These are phyloP conservation scores for Nakaseomyces delphensis DNA, from an alignment of 1,139 yeast species.

Conservation along the genomic window DNA sequence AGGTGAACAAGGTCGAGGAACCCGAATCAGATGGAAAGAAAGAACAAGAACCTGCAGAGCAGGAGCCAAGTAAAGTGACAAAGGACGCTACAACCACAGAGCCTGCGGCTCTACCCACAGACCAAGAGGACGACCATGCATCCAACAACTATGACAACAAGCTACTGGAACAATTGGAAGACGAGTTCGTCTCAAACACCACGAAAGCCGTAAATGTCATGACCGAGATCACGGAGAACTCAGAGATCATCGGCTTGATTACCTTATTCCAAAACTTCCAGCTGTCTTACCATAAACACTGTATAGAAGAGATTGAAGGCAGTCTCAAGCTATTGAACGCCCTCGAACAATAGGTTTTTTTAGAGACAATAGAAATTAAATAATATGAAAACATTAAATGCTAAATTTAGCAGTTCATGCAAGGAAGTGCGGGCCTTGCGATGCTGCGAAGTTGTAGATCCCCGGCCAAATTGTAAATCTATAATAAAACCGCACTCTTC, in stretches of 20 bases:
- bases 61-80: too few species aligned
- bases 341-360: conserved; percentile 19
- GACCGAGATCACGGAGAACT: conserved; percentile 62
- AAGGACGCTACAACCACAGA: not conserved
- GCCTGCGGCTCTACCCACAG: too few species aligned
- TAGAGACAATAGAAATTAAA: not conserved
- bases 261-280: conserved; percentile 60
- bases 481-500: too few species aligned
- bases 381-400: not conserved
- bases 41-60: not conserved
- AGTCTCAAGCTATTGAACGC: conserved; percentile 38
- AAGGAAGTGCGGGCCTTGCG: not conserved
- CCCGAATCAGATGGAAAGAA: too few species aligned
- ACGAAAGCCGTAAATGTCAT: conserved; percentile 67
- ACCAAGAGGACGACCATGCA: not conserved
- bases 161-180: conserved; percentile 55
- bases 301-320: conserved; percentile 37
- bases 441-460: not conserved
- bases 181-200: conserved; percentile 69
- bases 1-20: conserved; percentile 25
- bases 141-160: conserved; percentile 19
- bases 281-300: conserved; percentile 54
- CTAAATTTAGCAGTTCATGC: not conserved
- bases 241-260: conserved; percentile 52
- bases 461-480: too few species aligned